A percentile compares a stretch with the other conserved stretches of the same genome.
Evolutionary conservation across 2,329 filamentous ascomycete genomes (phyloP).

Genomic region (Botrytis tulipae): DNA sequence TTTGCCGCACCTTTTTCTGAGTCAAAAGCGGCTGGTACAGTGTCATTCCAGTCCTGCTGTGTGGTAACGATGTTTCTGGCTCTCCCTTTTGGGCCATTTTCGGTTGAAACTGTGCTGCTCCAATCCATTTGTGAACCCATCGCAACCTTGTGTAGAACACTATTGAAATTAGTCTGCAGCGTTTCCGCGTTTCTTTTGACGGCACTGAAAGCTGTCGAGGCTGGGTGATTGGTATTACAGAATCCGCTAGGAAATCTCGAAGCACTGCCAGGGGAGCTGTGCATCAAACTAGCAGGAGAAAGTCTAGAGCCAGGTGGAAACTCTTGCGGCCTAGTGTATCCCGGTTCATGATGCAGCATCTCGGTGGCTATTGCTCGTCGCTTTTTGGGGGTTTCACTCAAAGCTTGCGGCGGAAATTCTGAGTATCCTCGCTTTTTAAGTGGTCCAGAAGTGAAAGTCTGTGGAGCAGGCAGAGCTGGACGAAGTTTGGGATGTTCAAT

Average conservation of each 20-base stretch:
- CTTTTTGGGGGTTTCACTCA: background rate
- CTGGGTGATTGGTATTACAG: background rate
- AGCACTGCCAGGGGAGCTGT: background rate
- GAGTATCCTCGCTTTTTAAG: background rate
- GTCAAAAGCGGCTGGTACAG: background rate
- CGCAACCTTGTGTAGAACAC: background rate
- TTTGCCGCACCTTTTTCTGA: background rate
- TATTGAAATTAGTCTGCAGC: background rate
- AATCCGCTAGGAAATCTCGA: background rate
- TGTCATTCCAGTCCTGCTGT: background rate
- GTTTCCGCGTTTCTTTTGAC: background rate
- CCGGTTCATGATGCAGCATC: background rate
- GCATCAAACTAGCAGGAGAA: too few relatives aligned
- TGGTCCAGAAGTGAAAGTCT: background rate
- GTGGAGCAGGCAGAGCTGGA: background rate
- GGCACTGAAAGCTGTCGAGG: background rate
- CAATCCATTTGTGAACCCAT: background rate
- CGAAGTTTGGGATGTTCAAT: background rate
- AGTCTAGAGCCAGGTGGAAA: background rate
- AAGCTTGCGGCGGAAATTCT: background rate
- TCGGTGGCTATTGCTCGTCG: background rate
- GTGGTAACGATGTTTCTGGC: background rate
- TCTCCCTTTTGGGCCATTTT: background rate
- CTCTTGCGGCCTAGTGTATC: background rate
- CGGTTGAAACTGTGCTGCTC: background rate